These are phyloP conservation scores for Strobilomyces dryophilus DNA, from an alignment of 768 basidiomycete genomes.

Conservation along the genomic window DNA sequence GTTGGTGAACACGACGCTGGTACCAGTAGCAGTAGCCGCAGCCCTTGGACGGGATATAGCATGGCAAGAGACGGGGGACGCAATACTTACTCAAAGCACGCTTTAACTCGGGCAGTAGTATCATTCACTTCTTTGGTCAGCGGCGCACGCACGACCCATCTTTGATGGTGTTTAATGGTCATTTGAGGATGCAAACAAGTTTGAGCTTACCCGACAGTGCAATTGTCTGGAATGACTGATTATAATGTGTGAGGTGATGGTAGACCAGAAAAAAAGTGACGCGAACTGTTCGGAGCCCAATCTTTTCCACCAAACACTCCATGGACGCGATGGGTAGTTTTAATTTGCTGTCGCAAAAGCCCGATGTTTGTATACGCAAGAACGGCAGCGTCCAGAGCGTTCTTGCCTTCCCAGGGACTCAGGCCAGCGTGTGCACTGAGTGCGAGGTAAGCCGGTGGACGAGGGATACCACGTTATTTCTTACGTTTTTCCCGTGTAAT, in stretches of 20 bases:
- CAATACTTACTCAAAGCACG: slow-evolving; percentile 66
- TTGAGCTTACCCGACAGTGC: slow-evolving; percentile 56
- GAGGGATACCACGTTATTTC: slow-evolving; percentile 7
- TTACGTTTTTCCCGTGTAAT: slow-evolving; percentile 73
- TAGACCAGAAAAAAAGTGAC: background rate
- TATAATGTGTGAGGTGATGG: background rate
- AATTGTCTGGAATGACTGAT: slow-evolving; percentile 78
- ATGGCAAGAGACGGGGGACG: background rate
- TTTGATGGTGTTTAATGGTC: slow-evolving; percentile 18
- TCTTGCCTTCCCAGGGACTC: slow-evolving; percentile 82
- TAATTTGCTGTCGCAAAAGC: slow-evolving; percentile 75
- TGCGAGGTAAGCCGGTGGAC: background rate
- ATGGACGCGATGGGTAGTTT: slow-evolving; percentile 74
- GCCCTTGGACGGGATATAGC: slow-evolving; percentile 39
- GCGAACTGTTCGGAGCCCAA: slow-evolving; percentile 69
- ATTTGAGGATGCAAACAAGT: background rate
- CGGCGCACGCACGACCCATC: slow-evolving; percentile 73
- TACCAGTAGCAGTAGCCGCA: slow-evolving; percentile 64
- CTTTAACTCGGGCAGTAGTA: slow-evolving; percentile 54
- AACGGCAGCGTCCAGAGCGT: slow-evolving; percentile 85
- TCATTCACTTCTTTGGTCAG: slow-evolving; percentile 56
- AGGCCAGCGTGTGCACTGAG: slow-evolving; percentile 70
- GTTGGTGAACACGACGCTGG: slow-evolving; percentile 42
- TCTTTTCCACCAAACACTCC: slow-evolving; percentile 73
- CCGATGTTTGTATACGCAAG: slow-evolving; percentile 46